Percentiles rank a stretch among this genome's conserved stretches.
Evolutionary conservation across 768 basidiomycete species (phyloP).

Genomic region (Imleria badia): DNA sequence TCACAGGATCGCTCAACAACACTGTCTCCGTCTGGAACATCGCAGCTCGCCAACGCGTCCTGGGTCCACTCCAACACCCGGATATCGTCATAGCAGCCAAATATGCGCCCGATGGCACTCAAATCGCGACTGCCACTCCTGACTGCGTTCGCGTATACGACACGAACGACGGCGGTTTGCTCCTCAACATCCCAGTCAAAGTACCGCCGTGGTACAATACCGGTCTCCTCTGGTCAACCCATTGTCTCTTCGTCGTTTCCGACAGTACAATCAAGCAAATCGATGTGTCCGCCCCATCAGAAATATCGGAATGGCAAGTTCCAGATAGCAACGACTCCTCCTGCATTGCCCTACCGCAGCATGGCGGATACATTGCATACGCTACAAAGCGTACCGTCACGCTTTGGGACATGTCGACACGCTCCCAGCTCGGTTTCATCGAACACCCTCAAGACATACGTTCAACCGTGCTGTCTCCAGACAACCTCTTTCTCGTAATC

Average conservation of each 20-base stretch:
- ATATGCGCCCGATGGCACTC: neutral
- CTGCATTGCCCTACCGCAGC: conserved; percentile 1
- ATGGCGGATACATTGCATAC: conserved; percentile 1
- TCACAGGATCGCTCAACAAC: neutral
- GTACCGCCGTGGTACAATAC: neutral
- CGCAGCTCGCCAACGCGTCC: neutral
- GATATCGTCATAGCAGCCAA: neutral
- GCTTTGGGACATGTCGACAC: conserved; percentile 1
- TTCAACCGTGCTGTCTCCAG: neutral
- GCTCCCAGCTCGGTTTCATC: neutral
- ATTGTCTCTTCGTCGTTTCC: neutral
- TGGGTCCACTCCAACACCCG: neutral
- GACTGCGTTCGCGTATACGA: neutral
- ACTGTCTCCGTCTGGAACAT: neutral
- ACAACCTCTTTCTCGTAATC: neutral
- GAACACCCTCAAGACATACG: neutral
- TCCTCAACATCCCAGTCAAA: neutral
- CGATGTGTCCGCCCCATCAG: conserved; percentile 4
- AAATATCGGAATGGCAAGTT: neutral
- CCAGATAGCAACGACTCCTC: neutral
- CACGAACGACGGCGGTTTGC: neutral
- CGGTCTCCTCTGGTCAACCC: conserved; percentile 4
- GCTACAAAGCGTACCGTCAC: neutral
- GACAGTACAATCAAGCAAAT: neutral
- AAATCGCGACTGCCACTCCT: conserved; percentile 2